phyloP scores from a whole-genome alignment of 495 filamentous ascomycete genomes.

The Penicillium bovifimosum region DNA sequence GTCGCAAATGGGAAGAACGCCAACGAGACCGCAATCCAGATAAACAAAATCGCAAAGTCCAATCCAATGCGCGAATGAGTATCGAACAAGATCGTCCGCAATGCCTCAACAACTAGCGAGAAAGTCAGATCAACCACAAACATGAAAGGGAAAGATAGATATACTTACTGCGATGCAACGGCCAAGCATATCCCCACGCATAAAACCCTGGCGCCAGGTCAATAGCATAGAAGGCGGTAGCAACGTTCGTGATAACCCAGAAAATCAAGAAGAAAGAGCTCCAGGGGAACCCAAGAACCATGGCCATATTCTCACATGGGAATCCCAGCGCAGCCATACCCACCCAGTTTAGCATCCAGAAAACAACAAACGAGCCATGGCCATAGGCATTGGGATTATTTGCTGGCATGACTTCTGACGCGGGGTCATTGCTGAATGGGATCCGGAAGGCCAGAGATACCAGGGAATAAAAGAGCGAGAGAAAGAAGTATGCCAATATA shows the following conservation, averaged over 20 bases:
- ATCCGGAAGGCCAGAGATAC: conserved; percentile 62
- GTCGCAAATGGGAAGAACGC: conserved; percentile 56
- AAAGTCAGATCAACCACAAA: not conserved
- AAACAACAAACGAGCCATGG: conserved; percentile 57
- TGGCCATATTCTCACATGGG: conserved; percentile 67
- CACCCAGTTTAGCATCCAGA: conserved; percentile 71
- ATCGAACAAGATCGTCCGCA: conserved; percentile 58
- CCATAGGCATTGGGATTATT: conserved; percentile 54
- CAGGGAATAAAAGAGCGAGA: conserved; percentile 62
- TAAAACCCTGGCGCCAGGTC: conserved; percentile 57
- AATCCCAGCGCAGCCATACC: conserved; percentile 65
- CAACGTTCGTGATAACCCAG: conserved; percentile 69
- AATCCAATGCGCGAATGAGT: conserved; percentile 57
- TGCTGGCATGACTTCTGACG: conserved; percentile 38
- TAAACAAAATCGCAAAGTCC: conserved; percentile 59
- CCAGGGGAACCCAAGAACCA: conserved; percentile 63
- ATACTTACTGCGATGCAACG: conserved; percentile 55
- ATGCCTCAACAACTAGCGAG: conserved; percentile 53
- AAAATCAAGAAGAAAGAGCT: conserved; percentile 68
- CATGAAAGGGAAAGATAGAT: not conserved
- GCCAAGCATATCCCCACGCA: conserved; percentile 67
- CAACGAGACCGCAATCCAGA: conserved; percentile 54
- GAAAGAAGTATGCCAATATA: conserved; percentile 57
- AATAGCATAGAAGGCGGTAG: conserved; percentile 58
- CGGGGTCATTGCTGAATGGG: conserved; percentile 48